phyloP scores from a whole-genome alignment of 2,329 filamentous ascomycete species.

The Cadophora luteo-olivacea region DNA sequence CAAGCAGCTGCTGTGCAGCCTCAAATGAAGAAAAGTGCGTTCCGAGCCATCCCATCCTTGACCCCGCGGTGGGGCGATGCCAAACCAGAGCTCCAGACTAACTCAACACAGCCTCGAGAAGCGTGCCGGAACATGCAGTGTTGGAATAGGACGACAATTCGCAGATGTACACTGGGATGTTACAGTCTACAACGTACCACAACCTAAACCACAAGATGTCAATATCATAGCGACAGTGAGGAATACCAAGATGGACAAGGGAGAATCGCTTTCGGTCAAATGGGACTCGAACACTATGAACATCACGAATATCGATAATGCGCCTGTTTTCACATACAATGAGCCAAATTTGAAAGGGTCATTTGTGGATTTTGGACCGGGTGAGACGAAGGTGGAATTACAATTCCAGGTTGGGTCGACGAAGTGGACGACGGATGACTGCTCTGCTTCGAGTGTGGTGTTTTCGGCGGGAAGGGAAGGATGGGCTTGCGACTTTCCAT shows the following conservation, averaged over 20 bases:
- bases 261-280: constrained; percentile 25
- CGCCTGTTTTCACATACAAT: constrained; percentile 27
- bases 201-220: constrained; percentile 26
- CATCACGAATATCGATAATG: constrained; percentile 35
- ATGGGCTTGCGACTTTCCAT: constrained; percentile 31
- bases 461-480: constrained; percentile 28
- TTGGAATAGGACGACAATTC: constrained; percentile 27
- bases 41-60: neutral
- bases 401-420: constrained; percentile 21
- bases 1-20: constrained; percentile 13
- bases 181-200: constrained; percentile 30
- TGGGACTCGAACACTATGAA: constrained; percentile 21
- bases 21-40: constrained; percentile 4
- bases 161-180: constrained; percentile 28
- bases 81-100: neutral
- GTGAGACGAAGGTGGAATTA: constrained; percentile 29
- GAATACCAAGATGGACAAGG: constrained; percentile 29
- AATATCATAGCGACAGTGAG: constrained; percentile 27
- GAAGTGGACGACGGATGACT: constrained; percentile 28
- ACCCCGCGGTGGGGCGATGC: constrained; percentile 6
- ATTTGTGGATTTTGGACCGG: constrained; percentile 19
- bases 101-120: constrained; percentile 4
- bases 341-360: constrained; percentile 23
- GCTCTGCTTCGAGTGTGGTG: constrained; percentile 29
- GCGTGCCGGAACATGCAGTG: constrained; percentile 24